Evolutionary conservation across 495 filamentous ascomycete species (phyloP), one percentile per base, ranked within the genome.

Genomic region (Clohesyomyces aquaticus): DNA sequence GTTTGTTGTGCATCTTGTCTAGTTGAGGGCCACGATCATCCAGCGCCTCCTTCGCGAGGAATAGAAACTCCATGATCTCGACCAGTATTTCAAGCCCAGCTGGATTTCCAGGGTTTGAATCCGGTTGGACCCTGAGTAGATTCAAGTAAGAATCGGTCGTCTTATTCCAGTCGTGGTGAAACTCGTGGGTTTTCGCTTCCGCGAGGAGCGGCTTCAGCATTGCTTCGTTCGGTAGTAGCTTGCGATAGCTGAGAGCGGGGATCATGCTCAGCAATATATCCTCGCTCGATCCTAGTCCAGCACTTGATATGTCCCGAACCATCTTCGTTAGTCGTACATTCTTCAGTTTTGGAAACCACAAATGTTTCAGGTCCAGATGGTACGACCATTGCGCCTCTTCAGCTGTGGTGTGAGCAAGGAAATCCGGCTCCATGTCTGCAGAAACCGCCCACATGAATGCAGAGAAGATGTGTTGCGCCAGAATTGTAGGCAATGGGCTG

Each of bases 401-500:
- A 18, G 23, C 52, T 19, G 16, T 41, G 4, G 52, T 23, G 18
- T 18, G 8, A 12, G 16, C 52, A 27, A 55, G 19, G 6, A 14
- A 19, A 12, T 55, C 52, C 16, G 6, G 6, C 14, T 35, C 4
- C 3, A 55, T 42, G 4, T 10, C 8, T 38, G 8, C 4, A 4
- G 52, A 55, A 4, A 55, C 16, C 23, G 52, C 52, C 52, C 52
- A 55, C 27, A 55, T 55, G 29, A 55, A 55, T 9, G 27, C 52
- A 4, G 52, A 55, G 21, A 55, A 55, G 4, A 55, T 10, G 32
- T 55, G 52, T 6, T 55, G 52, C 12, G 52, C 6, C 9, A 55
- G 32, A 23, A 55, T 14, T 9, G 16, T 41, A 18, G 52, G 27
- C 4, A 35, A 29, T 12, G 52, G 27, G 12, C 8, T 29, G 21